These are phyloP conservation scores for Mycena olivaceomarginata DNA, from an alignment of 768 basidiomycete genomes.

Conservation along the genomic window DNA sequence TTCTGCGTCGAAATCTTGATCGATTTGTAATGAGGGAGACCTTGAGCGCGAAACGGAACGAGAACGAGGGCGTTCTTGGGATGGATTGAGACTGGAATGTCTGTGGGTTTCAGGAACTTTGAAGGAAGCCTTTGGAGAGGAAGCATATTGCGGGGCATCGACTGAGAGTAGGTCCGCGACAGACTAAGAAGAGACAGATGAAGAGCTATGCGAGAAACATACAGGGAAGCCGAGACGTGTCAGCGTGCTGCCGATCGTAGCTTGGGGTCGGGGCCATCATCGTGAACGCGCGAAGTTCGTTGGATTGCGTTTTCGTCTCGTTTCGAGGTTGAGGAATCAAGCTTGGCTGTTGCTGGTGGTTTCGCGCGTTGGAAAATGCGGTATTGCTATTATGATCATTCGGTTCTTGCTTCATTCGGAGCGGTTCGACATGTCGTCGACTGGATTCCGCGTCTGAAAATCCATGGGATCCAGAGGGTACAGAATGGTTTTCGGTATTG, in stretches of 20 bases:
- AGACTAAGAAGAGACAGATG: neutral
- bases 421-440: slow-evolving; percentile 29
- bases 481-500: slow-evolving; percentile 36
- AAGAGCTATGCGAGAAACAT: slow-evolving; percentile 4
- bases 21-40: slow-evolving; percentile 36
- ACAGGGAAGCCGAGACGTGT: slow-evolving; percentile 27
- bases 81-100: neutral
- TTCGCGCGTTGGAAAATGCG: slow-evolving; percentile 18
- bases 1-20: slow-evolving; percentile 42
- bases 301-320: slow-evolving; percentile 33
- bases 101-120: slow-evolving; percentile 21
- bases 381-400: slow-evolving; percentile 22
- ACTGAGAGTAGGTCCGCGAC: slow-evolving; percentile 17
- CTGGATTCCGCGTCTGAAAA: slow-evolving; percentile 8
- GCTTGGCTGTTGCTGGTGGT: slow-evolving; percentile 21
- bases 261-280: slow-evolving; percentile 21
- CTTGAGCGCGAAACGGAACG: slow-evolving; percentile 11
- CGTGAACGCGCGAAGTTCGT: slow-evolving; percentile 42
- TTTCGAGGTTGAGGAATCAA: slow-evolving; percentile 37
- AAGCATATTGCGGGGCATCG: slow-evolving; percentile 34
- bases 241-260: slow-evolving; percentile 18
- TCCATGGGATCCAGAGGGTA: slow-evolving; percentile 19
- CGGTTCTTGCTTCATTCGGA: slow-evolving; percentile 43
- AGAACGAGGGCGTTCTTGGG: slow-evolving; percentile 25
- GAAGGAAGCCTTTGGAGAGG: slow-evolving; percentile 35